Evolutionary conservation across 2,329 filamentous ascomycete genomes (phyloP).

Genomic region (Aspergillus spinulosporus): DNA sequence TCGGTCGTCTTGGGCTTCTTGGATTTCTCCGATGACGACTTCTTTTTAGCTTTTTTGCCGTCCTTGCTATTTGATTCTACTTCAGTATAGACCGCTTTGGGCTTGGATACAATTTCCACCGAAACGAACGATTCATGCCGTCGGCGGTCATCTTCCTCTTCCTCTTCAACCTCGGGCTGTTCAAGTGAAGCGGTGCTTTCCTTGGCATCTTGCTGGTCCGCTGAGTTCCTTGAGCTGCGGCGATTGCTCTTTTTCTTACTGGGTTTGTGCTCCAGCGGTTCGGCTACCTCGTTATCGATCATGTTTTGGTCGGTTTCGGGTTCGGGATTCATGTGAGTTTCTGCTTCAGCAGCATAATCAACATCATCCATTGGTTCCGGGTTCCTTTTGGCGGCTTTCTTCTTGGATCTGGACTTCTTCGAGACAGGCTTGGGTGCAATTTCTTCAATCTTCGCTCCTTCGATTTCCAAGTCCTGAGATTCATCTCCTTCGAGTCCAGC

Average conservation of each 20-base stretch:
- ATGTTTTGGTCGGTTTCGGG: slow-evolving; percentile 7
- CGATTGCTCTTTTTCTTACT: slow-evolving; percentile 7
- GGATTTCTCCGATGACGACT: slow-evolving; percentile 34
- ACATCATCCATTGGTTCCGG: slow-evolving; percentile 14
- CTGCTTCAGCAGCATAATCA: slow-evolving; percentile 15
- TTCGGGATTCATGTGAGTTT: slow-evolving; percentile 12
- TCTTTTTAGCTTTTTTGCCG: slow-evolving; percentile 26
- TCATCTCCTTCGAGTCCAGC: slow-evolving; percentile 62
- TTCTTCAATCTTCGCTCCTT: slow-evolving; percentile 47
- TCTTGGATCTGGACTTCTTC: slow-evolving; percentile 33
- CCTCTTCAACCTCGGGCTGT: slow-evolving; percentile 12
- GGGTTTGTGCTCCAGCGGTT: slow-evolving; percentile 5
- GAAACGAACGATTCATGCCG: slow-evolving; percentile 33
- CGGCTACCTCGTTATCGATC: neutral
- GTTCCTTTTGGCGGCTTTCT: slow-evolving; percentile 28
- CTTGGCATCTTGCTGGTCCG: neutral
- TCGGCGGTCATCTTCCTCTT: slow-evolving; percentile 15
- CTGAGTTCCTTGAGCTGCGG: slow-evolving; percentile 11
- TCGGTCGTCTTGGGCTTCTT: slow-evolving; percentile 26
- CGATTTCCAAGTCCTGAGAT: slow-evolving; percentile 43
- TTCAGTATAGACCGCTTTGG: slow-evolving; percentile 36
- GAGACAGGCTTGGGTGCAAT: slow-evolving; percentile 20
- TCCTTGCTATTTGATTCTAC: slow-evolving; percentile 22
- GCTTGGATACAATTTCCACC: slow-evolving; percentile 31
- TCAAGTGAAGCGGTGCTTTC: neutral